Base-by-base conservation (phyloP, 306 rosid species). In the Rosa rugosa region DNA sequence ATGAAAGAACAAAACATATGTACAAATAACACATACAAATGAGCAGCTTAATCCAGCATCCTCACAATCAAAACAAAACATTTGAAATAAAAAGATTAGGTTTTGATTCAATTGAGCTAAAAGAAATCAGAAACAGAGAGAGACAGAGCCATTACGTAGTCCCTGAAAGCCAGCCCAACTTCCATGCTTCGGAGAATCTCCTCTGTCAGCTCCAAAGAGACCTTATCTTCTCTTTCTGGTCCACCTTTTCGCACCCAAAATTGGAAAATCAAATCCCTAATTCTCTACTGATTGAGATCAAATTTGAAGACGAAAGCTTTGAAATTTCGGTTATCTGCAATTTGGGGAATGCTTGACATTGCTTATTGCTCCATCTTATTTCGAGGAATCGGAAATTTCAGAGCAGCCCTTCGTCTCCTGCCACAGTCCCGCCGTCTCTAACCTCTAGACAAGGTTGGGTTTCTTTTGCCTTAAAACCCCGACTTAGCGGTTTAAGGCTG, bases 181-280 rank as follows among this genome's bases (percentile, higher is more conserved):
- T 95, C 99, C 99, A 95, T 95, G 86, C 99, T 92, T 67, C 88
- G 99, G 82, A 92, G 88, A 81, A 92, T 88, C 82, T 92, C 99
- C 85, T 95, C 97, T 6, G 92, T 95, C 49, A 92, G 90, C 81
- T 95, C 99, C 91, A 95, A 51, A 34, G 97, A 92, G 2, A 86
- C 98, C 85, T 95, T 95, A 53, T 95, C 99, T 84, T 95, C 99
- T 83, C 94, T 83, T 83, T 95, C 99, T 9, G 80, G 53, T 31
- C 10, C 82, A 82, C 0, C 80, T 95, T 93, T 89, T 65, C 53
- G 27, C 23, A 46, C 66, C 66, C 59, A 44, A 57, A 83, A 71
- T 12, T 42, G 72, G 18, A 47, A 17, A 25, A 40, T 20, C 6
- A 22, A 46, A 75, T 31, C 72, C 51, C 31, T 11, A 63, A 27